These are phyloP conservation scores for Pachyrhizus erosus DNA, from an alignment of 306 rosid genomes.

Conservation along the genomic window DNA sequence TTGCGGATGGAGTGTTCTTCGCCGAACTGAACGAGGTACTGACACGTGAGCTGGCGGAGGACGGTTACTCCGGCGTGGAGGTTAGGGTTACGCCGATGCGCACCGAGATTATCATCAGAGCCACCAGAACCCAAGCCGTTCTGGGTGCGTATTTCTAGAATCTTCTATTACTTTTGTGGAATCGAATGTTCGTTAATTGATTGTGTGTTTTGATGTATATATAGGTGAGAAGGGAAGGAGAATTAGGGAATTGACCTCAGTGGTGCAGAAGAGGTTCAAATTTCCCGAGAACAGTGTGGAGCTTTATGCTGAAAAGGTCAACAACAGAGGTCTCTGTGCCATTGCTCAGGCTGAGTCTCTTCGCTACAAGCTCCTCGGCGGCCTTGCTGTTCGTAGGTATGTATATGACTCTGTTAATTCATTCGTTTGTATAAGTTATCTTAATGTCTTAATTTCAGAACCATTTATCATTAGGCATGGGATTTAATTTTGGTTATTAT, in stretches of 20 bases:
- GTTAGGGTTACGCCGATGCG: slow-evolving; percentile 33
- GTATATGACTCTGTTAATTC: neutral
- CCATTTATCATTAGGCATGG: neutral
- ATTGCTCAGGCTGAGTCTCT: no score
- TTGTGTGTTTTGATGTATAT: neutral
- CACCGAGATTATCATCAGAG: slow-evolving; percentile 30
- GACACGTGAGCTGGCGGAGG: slow-evolving; percentile 15
- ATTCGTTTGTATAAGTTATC: neutral
- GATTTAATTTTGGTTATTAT: neutral
- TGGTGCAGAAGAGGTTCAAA: slow-evolving; percentile 29
- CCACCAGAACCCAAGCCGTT: slow-evolving; percentile 30
- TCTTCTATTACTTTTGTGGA: neutral
- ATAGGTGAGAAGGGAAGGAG: slow-evolving; percentile 28
- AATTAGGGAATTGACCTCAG: slow-evolving; percentile 21
- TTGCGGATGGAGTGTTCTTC: slow-evolving; percentile 21
- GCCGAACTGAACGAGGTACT: slow-evolving; percentile 25
- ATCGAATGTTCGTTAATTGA: neutral
- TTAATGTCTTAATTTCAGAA: no score
- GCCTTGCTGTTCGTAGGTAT: no score
- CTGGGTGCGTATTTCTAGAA: neutral
- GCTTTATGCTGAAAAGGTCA: no score
- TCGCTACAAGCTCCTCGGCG: no score
- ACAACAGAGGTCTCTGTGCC: no score
- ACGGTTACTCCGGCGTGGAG: slow-evolving; percentile 32
- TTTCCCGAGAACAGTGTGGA: slow-evolving; percentile 14